Evolutionary conservation across 2,329 filamentous ascomycete species (phyloP), one percentile per base, ranked within the genome.

Genomic region (Exophiala dermatitidis): DNA sequence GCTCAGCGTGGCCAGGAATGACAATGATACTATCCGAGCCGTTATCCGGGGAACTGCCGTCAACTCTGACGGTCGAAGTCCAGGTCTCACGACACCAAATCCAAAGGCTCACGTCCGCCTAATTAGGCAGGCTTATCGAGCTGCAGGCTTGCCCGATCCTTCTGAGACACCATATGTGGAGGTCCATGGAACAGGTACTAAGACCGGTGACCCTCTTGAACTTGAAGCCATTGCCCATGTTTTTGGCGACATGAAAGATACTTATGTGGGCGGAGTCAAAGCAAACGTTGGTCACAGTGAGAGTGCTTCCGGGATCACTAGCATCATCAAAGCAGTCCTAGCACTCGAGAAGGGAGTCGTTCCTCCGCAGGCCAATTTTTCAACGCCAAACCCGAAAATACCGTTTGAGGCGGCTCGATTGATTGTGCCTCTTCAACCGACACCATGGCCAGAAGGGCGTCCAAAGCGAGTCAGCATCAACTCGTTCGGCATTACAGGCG

Each of bases 291-390:
- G 52, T 12, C 49, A 56, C 37, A 50, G 40, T 38, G 52, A 54
- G 59, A 58, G 26, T 50, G 54, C 49, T 3, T 38, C 40, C 38
- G 57, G 57, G 9, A 31, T 59, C 4, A 48, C 54, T 9, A 45
- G 50, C 7, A 19, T 60, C 5, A 57, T 60, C 42, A 60, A 60
- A 36, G 51, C 46, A 12, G 38, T 48, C 31, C 43, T 50, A 6
- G 31, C 42, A 6, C 30, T 60, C 26, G 49, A 57, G 37, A 47
- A 55, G 8, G 48, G 52, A 28, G 32, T 55, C 29, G 45, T 60
- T 7, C 40, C 49, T 7, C 72, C 74, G 1, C 74, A 73, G 54
- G 63, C 62, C 37, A 68, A 72, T 41, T 75, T 74, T 43, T 61
- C 68, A 26, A 69, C 61, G 10, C 60, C 64, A 1, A 76, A 75